Evolutionary conservation across 345 rosid species (phyloP), one percentile per base, ranked within the genome.

Genomic region (Eucalyptus urophylla): DNA sequence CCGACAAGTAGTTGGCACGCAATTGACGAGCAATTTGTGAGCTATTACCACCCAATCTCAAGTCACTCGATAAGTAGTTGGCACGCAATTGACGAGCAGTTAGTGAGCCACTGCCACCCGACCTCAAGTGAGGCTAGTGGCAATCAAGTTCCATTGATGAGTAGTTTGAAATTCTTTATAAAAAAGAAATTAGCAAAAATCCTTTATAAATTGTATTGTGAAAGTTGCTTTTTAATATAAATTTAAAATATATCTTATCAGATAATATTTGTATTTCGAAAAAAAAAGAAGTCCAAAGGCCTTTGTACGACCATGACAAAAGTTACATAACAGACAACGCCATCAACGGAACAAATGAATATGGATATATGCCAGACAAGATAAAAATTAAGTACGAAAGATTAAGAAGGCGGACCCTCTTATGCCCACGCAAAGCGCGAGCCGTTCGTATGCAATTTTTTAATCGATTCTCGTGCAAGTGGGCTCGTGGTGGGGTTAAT

Each of bases 1-100:
- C 12, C 12, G 62, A 8, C 29, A 10, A 22, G 62, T 24, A 56
- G 27, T 0, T 56, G 27, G 29, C 29, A 0, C 3, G 12, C 27
- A 24, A 56, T 56, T 56, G 62, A 56, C 6, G 2, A 56, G 1
- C 13, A 6, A 13, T 56, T 56, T 9, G 29, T 22, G 29, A 56
- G 1, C 12, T 12, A 8, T 0, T 0, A 11, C 2, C 11, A 21
- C 25, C 60, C 11, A 4, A 54, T 11, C 58, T 53, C 8, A 53
- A 53, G 8, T 19, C 27, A 8, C 5, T 22, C 0, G 60, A 21
- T 11, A 10, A 56, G 29, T 24, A 56, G 12, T 1, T 56, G 1
- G 27, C 29, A 1, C 0, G 27, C 1, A 24, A 54, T 54, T 54
- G 27, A 54, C 0, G 1, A 54, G 3, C 6, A 0, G 3, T 56